phyloP scores from a whole-genome alignment of 495 filamentous ascomycete genomes.

The Physcia stellaris region DNA sequence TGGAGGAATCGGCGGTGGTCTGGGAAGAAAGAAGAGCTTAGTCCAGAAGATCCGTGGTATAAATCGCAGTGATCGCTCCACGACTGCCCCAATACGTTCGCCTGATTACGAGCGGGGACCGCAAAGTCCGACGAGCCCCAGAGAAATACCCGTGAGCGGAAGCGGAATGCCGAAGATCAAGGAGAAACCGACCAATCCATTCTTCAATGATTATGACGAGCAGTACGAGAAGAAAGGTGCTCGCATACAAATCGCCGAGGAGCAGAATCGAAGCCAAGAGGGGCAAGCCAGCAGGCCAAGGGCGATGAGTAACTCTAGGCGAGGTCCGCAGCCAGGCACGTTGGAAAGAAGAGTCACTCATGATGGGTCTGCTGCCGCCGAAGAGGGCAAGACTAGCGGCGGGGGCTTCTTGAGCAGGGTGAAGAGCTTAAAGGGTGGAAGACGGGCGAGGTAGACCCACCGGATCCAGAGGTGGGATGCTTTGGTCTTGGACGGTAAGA shows the following conservation, averaged over 20 bases:
- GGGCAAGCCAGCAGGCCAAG: constrained; percentile 4
- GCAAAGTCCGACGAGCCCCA: constrained; percentile 21
- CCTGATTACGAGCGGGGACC: constrained; percentile 7
- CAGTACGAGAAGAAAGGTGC: constrained; percentile 58
- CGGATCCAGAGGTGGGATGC: no score
- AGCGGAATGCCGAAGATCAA: constrained; percentile 24
- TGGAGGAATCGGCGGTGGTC: constrained; percentile 38
- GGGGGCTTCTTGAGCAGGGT: constrained; percentile 72
- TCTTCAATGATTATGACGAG: constrained; percentile 72
- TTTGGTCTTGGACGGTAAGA: no score
- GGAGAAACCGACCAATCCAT: constrained; percentile 56
- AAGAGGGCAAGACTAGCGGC: constrained; percentile 32
- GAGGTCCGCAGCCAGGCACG: constrained; percentile 18
- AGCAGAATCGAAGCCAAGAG: constrained; percentile 24
- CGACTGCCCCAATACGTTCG: constrained; percentile 35
- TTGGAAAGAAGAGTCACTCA: constrained; percentile 58
- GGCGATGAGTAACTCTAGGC: constrained; percentile 51
- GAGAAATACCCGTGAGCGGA: constrained; percentile 19
- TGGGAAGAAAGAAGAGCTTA: constrained; percentile 84
- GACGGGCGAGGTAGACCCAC: no score
- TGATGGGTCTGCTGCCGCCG: constrained; percentile 36
- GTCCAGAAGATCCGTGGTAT: constrained; percentile 72
- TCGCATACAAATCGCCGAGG: constrained; percentile 42
- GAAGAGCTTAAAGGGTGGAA: constrained; percentile 68
- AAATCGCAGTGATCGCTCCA: constrained; percentile 37